Evolutionary conservation across 768 basidiomycete genomes (phyloP).

Genomic region (Kwoniella sp.): DNA sequence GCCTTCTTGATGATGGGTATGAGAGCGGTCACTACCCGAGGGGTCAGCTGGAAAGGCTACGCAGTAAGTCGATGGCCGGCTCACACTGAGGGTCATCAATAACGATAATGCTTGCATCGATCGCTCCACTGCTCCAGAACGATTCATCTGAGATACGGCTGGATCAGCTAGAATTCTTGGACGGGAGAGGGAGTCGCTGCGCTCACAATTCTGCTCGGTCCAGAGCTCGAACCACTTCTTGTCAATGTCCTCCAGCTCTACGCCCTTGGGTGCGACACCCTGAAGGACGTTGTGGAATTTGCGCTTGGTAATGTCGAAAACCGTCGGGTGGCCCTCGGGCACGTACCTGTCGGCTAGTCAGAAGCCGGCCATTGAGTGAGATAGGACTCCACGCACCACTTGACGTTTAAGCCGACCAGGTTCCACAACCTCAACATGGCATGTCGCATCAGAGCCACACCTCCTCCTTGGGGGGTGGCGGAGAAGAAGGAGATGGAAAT

Average conservation of each 20-base stretch:
- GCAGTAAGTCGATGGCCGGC: not conserved
- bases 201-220: conserved; percentile 67
- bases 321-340: conserved; percentile 61
- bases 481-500: conserved; percentile 90
- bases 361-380: not conserved
- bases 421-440: conserved; percentile 79
- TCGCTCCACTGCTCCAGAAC: conserved; percentile 76
- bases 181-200: not conserved
- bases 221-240: conserved; percentile 66
- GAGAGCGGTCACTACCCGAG: conserved; percentile 64
- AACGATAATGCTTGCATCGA: conserved; percentile 71
- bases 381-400: conserved; percentile 23
- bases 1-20: conserved; percentile 86
- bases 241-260: conserved; percentile 71
- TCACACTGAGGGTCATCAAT: conserved; percentile 58
- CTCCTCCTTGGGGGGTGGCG: conserved; percentile 90
- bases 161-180: too few species aligned
- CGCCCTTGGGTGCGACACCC: conserved; percentile 75
- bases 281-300: conserved; percentile 59
- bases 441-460: conserved; percentile 96
- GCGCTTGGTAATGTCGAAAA: conserved; percentile 74
- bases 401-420: conserved; percentile 37
- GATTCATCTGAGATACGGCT: conserved; percentile 52
- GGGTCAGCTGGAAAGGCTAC: not conserved
- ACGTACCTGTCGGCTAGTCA: conserved; percentile 62